Evolutionary conservation across 2,329 filamentous ascomycete genomes (phyloP), one percentile per base, ranked within the genome.

Genomic region (Sodiomyces alkalinus): DNA sequence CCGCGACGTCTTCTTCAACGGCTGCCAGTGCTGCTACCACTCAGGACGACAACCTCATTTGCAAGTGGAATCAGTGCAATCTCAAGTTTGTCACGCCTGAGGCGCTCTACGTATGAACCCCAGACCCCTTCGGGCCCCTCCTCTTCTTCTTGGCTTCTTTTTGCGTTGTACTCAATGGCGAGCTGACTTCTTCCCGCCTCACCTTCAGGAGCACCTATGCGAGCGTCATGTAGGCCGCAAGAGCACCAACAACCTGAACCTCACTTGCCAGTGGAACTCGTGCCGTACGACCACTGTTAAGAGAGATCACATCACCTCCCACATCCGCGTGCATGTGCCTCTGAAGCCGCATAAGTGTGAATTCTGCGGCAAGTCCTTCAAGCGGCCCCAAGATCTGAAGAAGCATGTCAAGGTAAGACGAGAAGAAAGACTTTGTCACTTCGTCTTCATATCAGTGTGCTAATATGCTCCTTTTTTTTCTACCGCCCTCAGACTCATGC

Each of bases 291-390:
- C 86, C 26, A 96, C 87, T 3, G 87, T 96, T 52, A 96, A 98
- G 68, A 83, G 90, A 46, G 90, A 96, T 47, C 90, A 98, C 60
- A 98, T 98, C 56, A 98, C 90, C 28, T 96, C 90, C 28, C 90
- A 98, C 57, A 94, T 98, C 45, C 82, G 90, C 39, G 90, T 96
- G 30, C 90, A 98, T 53, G 87, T 98, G n/a, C 90, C 90, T 1
- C 64, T 98, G 36, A 98, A 98, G 68, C 90, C 90, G 41, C 90
- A 98, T 64, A 96, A 94, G 59, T 98, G 90, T 55, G 86, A 94
- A 51, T 92, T 94, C 58, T 98, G 90, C 50, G 83, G 83, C 50
- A 98, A 98, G 64, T 86, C 86, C 2, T 98, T 98, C 69, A 98
- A 98, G 72, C 80, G 90, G 19, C 90, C 90, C 3, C 90, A 98